These are phyloP conservation scores for Erythrobasidium hasegawianum DNA, from an alignment of 1,284 basidiomycete species.

Conservation along the genomic window DNA sequence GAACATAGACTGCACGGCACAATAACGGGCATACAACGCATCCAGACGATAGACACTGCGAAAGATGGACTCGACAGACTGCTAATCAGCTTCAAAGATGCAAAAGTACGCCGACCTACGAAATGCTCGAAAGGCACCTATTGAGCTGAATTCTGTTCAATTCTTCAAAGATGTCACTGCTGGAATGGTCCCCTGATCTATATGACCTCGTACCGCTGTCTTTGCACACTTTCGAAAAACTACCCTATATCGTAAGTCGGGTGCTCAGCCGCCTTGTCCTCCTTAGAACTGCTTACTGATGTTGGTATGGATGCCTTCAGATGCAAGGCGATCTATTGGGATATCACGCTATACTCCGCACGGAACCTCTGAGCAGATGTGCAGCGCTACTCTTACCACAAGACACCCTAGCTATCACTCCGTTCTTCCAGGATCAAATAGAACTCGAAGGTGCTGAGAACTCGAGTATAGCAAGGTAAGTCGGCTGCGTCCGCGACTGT, in stretches of 20 bases:
- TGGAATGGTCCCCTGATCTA: conserved; percentile 84
- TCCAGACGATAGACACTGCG: conserved; percentile 71
- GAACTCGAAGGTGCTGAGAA: conserved; percentile 74
- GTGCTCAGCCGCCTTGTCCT: not conserved
- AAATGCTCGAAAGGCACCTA: too few species aligned
- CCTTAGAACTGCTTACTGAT: too few species aligned
- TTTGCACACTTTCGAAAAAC: conserved; percentile 94
- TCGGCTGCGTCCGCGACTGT: too few species aligned
- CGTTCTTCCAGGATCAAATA: conserved; percentile 81
- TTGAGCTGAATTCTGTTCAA: too few species aligned
- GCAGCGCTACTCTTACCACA: conserved; percentile 81
- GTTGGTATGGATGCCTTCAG: conserved; percentile 30
- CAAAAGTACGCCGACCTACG: too few species aligned
- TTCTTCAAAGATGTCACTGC: conserved; percentile 77
- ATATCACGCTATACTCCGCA: conserved; percentile 66
- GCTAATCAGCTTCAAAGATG: conserved; percentile 87
- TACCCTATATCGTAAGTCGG: conserved; percentile 75
- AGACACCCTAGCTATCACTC: conserved; percentile 83
- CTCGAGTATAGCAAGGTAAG: conserved; percentile 60
- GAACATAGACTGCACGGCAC: conserved; percentile 81
- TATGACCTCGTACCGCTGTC: conserved; percentile 85
- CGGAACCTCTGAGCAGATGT: conserved; percentile 79
- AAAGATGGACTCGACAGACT: conserved; percentile 82
- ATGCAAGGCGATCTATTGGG: conserved; percentile 57
- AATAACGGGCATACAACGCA: conserved; percentile 76